Evolutionary conservation across 768 basidiomycete genomes (phyloP), one percentile per base, ranked within the genome.

Genomic region (Naganishia friedmannii): DNA sequence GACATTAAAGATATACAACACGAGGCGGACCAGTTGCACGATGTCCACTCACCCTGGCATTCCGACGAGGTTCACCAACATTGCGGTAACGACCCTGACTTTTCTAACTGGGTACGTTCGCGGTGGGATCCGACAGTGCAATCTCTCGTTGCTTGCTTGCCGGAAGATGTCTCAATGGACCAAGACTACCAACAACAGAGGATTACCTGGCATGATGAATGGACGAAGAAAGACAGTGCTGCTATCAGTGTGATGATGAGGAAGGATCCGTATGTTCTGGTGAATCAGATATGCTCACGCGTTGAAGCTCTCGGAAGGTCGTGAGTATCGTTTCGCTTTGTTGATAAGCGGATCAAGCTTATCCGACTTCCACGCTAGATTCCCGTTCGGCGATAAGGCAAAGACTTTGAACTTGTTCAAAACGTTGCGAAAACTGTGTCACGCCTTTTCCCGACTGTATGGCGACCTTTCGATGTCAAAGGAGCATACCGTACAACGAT

Each of bases 371-470:
- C n/a, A 2, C n/a, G 12, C 23, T 23, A 63, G 60, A 9, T 63
- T 63, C 42, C 39, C 60, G 3, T 63, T 63, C 26, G 15, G 7
- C 23, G 60, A 63, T 15, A 37, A 28, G 26, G 42, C 39, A 12
- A 63, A 63, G 42, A 26, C 60, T 17, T 17, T 63, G 17, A 63
- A 63, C 21, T 29, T 63, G 23, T 63, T 63, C 39, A 45, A 26
- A 10, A 45, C 60, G 3, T 29, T 63, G 21, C 37, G 60, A 26
- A 63, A 17, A 26, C n/a, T 63, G 7, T 46, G 29, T 45, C 60
- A 23, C 26, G 37, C 23, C 3, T 45, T 63, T n/a, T 63, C 60
- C 32, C 21, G 39, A 4, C 10, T 63, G 1, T 13, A 17, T 42
- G 23, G 28, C 1, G n/a, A 26, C 26, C 13, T 6, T 13, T 12